Evolutionary conservation across 2,329 filamentous ascomycete genomes (phyloP).

Genomic region (Colletotrichum somersetense): DNA sequence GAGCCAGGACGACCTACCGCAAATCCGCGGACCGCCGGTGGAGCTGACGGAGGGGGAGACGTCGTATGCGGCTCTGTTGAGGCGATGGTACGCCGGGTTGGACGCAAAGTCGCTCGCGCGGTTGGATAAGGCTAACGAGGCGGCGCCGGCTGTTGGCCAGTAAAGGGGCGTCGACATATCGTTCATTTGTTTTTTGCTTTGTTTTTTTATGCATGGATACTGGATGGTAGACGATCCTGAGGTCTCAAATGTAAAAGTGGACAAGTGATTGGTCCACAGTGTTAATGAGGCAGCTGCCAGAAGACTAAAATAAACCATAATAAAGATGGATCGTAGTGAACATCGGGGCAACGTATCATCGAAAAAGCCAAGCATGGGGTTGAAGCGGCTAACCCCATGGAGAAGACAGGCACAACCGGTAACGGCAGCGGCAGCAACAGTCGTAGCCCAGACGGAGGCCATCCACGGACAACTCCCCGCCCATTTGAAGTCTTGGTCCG

Average conservation of each 20-base stretch:
- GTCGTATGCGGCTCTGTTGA: slow-evolving; percentile 62
- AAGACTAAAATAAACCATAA: background rate
- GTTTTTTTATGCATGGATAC: background rate
- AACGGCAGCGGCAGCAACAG: background rate
- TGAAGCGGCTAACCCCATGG: slow-evolving; percentile 32
- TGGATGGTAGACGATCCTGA: slow-evolving; percentile 6
- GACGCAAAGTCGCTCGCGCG: slow-evolving; percentile 61
- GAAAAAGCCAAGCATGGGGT: slow-evolving; percentile 35
- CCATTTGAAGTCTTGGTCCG: slow-evolving; percentile 33
- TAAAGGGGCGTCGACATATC: slow-evolving; percentile 2
- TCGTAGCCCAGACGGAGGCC: slow-evolving; percentile 15
- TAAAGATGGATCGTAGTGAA: slow-evolving; percentile 19
- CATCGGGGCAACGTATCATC: slow-evolving; percentile 28
- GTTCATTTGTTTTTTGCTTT: background rate
- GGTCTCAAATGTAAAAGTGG: background rate
- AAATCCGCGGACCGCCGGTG: slow-evolving; percentile 71
- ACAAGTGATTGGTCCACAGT: background rate
- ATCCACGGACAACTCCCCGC: slow-evolving; percentile 5
- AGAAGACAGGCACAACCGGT: slow-evolving; percentile 12
- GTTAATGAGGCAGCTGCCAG: background rate
- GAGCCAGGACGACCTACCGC: slow-evolving; percentile 55
- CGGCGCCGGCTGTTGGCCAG: slow-evolving; percentile 47
- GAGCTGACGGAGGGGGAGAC: slow-evolving; percentile 66
- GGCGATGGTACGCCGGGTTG: slow-evolving; percentile 62
- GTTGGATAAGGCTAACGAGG: slow-evolving; percentile 62